Conservation (phyloP, 192 early-diverging fungal genomes). For the Podila epicladia region DNA sequence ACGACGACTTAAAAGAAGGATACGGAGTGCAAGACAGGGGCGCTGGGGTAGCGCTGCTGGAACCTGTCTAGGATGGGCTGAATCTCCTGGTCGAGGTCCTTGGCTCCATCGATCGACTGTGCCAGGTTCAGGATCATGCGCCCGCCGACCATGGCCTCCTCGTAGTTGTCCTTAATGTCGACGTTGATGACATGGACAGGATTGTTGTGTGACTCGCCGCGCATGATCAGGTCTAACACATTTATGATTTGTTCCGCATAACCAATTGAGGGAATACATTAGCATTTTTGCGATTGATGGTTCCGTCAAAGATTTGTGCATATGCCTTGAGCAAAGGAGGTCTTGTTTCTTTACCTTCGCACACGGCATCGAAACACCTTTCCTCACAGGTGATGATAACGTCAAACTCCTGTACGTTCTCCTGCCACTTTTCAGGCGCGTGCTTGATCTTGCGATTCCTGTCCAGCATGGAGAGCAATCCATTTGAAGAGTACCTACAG, state of each 20-base stretch:
- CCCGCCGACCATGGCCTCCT: conserved; percentile 87
- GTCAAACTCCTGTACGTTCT: conserved; percentile 78
- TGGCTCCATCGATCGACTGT: conserved; percentile 64
- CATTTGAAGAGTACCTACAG: conserved; percentile 84
- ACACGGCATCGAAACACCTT: conserved; percentile 91
- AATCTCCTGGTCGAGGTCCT: conserved; percentile 89
- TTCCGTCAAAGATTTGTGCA: not conserved
- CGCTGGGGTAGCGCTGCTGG: conserved; percentile 59
- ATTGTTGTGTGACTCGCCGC: conserved; percentile 70
- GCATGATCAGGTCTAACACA: conserved; percentile 74
- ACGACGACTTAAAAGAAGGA: conserved; percentile 62
- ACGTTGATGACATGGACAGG: conserved; percentile 95
- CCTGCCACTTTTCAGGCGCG: conserved; percentile 91
- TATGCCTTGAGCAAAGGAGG: not conserved
- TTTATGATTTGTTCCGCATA: not conserved
- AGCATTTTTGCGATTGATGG: not conserved
- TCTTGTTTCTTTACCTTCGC: conserved; percentile 71
- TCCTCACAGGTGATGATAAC: conserved; percentile 98
- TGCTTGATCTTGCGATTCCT: conserved; percentile 93
- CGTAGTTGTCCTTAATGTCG: conserved; percentile 95
- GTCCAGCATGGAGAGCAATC: conserved; percentile 90
- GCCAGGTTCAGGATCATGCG: conserved; percentile 86
- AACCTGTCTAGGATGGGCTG: conserved; percentile 82
- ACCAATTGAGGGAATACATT: not conserved
- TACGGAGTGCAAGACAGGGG: conserved; percentile 69